Conservation (phyloP, 1,139 yeast species). For the Candida neerlandica region DNA sequence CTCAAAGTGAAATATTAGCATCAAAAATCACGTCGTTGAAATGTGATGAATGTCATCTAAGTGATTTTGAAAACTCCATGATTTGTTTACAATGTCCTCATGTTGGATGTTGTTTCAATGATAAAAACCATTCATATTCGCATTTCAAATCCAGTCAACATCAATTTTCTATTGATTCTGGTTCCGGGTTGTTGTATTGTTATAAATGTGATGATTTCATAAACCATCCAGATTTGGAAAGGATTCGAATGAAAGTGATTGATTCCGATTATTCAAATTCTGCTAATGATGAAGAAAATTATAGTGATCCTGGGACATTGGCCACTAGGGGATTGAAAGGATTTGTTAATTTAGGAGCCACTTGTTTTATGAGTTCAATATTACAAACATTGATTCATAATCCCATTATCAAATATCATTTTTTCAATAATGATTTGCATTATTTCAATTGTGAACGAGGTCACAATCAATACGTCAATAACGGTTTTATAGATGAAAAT, state of each 20-base stretch:
- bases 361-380: constrained; percentile 93
- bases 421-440: constrained; percentile 65
- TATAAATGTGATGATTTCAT: constrained; percentile 76
- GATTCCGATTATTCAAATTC: constrained; percentile 4
- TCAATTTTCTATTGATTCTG: constrained; percentile 68
- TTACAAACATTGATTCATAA: constrained; percentile 86
- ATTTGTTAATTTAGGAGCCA: constrained; percentile 90
- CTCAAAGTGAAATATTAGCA: constrained; percentile 32
- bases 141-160: constrained; percentile 71
- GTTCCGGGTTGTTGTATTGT: constrained; percentile 67
- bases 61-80: constrained; percentile 55
- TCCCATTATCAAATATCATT: constrained; percentile 78
- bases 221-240: constrained; percentile 59
- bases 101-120: constrained; percentile 64
- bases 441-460: constrained; percentile 41
- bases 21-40: constrained; percentile 47
- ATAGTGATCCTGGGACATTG: constrained; percentile 53
- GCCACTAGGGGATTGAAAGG: constrained; percentile 83
- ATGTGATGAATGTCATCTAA: constrained; percentile 53
- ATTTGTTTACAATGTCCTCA: constrained; percentile 82
- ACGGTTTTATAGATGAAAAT: constrained; percentile 34
- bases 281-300: constrained; percentile 15
- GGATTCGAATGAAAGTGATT: constrained; percentile 41
- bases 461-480: constrained; percentile 21
- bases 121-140: constrained; percentile 53